Conservation (phyloP, 345 rosid genomes). For the Eucalyptus brandiana region DNA sequence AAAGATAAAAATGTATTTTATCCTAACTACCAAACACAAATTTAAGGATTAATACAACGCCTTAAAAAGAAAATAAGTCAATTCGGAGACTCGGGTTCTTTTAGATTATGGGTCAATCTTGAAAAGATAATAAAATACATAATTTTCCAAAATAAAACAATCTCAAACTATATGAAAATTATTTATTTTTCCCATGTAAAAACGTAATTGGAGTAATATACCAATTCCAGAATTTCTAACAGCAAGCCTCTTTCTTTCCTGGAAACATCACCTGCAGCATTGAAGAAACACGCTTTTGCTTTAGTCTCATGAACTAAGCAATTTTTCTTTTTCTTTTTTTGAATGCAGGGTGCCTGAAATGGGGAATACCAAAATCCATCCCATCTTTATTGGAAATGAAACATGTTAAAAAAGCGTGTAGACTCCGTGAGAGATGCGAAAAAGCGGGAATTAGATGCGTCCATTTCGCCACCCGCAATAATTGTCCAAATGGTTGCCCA, state of each 20-base stretch:
- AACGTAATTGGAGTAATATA: not conserved
- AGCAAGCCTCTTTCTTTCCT: not conserved
- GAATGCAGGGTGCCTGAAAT: not conserved
- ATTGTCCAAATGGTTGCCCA: not conserved
- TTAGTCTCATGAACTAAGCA: not conserved
- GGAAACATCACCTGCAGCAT: not conserved
- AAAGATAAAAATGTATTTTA: no score
- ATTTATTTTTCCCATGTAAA: not conserved
- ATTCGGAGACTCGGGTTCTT: rapidly evolving
- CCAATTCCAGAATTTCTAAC: not conserved
- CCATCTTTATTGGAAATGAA: not conserved
- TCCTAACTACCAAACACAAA: rapidly evolving
- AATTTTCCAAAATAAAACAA: not conserved
- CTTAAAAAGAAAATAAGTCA: not conserved
- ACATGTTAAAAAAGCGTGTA: not conserved
- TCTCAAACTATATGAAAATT: not conserved
- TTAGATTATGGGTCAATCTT: not conserved
- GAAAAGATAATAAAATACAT: not conserved
- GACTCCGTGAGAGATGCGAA: not conserved
- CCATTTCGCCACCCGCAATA: not conserved
- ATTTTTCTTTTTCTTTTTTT: no score
- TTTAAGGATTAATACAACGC: not conserved
- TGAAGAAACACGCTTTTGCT: not conserved
- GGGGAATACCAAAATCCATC: not conserved
- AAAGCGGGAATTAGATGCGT: not conserved